Percentiles rank a stretch among this genome's conserved stretches.
Conservation (phyloP, 495 filamentous ascomycete species). For the Aspergillus ostianus region DNA sequence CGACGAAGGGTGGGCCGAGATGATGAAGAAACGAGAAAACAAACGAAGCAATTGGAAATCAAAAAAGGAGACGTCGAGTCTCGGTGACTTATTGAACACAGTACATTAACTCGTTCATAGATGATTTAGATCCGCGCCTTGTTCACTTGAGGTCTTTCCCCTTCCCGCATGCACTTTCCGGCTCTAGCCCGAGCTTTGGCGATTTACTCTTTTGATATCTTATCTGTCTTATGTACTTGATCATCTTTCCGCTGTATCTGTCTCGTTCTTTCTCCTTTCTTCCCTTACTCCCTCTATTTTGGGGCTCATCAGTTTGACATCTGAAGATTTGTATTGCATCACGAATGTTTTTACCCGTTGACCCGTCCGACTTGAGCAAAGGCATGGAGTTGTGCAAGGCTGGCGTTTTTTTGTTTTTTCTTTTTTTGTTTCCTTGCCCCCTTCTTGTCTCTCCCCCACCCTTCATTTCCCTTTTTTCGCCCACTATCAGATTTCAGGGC, state of each 20-base stretch:
- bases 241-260: neutral
- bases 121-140: conserved; percentile 2
- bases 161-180: neutral
- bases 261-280: neutral
- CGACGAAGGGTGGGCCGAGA: conserved; percentile 81
- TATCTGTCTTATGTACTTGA: neutral
- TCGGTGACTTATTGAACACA: conserved; percentile 43
- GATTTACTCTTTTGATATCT: neutral
- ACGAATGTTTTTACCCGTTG: neutral
- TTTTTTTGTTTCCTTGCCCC: conserved; percentile 8
- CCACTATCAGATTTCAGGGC: neutral
- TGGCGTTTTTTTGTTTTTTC: conserved; percentile 7
- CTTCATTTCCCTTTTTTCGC: conserved; percentile 8
- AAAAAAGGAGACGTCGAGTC: conserved; percentile 53
- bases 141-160: neutral
- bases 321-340: neutral
- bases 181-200: neutral
- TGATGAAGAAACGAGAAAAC: conserved; percentile 80
- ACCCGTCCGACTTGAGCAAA: conserved; percentile 8
- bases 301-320: neutral
- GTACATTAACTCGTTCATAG: conserved; percentile 33
- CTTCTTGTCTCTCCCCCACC: neutral
- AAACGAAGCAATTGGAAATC: conserved; percentile 72
- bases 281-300: neutral
- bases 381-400: neutral